phyloP scores from a whole-genome alignment of 2,329 filamentous ascomycete species.

The Trichoderma oligosporum region DNA sequence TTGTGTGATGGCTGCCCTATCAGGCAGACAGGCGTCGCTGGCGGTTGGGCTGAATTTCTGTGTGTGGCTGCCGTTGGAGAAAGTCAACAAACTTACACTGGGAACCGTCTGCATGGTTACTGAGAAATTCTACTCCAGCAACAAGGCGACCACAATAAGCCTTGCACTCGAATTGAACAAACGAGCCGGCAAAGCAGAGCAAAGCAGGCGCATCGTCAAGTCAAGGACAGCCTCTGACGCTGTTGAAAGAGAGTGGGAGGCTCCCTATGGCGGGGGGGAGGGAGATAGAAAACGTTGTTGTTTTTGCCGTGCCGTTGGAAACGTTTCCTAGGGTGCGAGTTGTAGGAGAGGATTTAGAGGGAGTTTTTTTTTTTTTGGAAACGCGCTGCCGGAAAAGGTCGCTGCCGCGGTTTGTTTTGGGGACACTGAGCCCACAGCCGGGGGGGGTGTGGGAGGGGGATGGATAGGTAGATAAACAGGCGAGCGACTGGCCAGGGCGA shows the following conservation, averaged over 20 bases:
- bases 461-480: conserved; percentile 5
- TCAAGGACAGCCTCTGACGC: conserved; percentile 14
- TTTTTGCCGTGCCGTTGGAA: background rate
- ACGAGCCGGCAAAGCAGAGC: conserved; percentile 27
- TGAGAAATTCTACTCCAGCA: conserved; percentile 39
- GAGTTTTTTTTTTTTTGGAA: too few relatives aligned
- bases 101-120: conserved; percentile 54
- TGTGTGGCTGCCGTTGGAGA: background rate
- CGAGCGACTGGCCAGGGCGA: background rate
- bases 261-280: conserved; percentile 3
- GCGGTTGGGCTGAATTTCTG: conserved; percentile 9
- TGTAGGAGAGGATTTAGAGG: background rate
- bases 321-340: background rate
- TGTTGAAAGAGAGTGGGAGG: conserved; percentile 5
- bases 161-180: conserved; percentile 33
- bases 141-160: conserved; percentile 35
- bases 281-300: conserved; percentile 2
- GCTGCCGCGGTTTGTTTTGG: conserved; percentile 10
- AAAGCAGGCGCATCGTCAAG: conserved; percentile 30
- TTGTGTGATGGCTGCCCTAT: conserved; percentile 5
- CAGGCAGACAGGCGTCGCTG: background rate
- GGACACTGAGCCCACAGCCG: conserved; percentile 15
- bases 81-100: conserved; percentile 39
- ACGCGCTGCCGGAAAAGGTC: conserved; percentile 8
- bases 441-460: background rate